Percentiles rank a stretch among this genome's conserved stretches.
Conservation (phyloP, 2,329 filamentous ascomycete genomes). For the Arthrocladium fulminans region DNA sequence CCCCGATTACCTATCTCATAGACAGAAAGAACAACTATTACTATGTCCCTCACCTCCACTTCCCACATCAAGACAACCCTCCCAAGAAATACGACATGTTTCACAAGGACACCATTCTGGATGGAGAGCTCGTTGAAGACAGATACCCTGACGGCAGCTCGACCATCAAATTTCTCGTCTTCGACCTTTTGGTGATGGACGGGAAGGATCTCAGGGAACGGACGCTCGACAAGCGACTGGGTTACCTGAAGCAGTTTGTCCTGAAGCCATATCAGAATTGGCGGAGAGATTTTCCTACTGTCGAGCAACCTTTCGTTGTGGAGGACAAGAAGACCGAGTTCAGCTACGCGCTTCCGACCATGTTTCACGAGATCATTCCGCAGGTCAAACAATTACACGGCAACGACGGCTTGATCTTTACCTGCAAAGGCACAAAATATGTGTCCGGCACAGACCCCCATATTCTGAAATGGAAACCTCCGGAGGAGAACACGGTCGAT, state of each 20-base stretch:
- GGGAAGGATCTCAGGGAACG: slow-evolving; percentile 65
- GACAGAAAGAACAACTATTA: slow-evolving; percentile 98
- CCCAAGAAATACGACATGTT: slow-evolving; percentile 48
- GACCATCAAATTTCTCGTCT: slow-evolving; percentile 78
- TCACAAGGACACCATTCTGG: slow-evolving; percentile 73
- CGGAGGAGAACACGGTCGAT: slow-evolving; percentile 89
- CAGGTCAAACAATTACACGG: slow-evolving; percentile 66
- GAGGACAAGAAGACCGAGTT: slow-evolving; percentile 82
- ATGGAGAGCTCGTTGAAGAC: slow-evolving; percentile 90
- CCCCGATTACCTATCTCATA: slow-evolving; percentile 70
- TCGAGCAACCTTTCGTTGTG: slow-evolving; percentile 61
- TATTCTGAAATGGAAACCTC: slow-evolving; percentile 97
- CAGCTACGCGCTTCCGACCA: slow-evolving; percentile 79
- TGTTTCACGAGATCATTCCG: slow-evolving; percentile 81
- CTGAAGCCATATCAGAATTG: slow-evolving; percentile 68
- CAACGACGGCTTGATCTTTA: slow-evolving; percentile 96
- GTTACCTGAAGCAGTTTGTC: slow-evolving; percentile 71
- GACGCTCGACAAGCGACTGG: slow-evolving; percentile 79
- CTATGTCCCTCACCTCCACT: slow-evolving; percentile 69
- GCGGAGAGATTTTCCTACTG: slow-evolving; percentile 63
- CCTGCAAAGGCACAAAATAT: slow-evolving; percentile 81
- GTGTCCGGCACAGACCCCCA: slow-evolving; percentile 82
- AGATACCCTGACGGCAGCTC: slow-evolving; percentile 56
- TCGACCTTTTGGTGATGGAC: slow-evolving; percentile 83
- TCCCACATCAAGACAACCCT: slow-evolving; percentile 57